Evolutionary conservation across 331 rosid species (phyloP).

Genomic region (Quercus tomentella): DNA sequence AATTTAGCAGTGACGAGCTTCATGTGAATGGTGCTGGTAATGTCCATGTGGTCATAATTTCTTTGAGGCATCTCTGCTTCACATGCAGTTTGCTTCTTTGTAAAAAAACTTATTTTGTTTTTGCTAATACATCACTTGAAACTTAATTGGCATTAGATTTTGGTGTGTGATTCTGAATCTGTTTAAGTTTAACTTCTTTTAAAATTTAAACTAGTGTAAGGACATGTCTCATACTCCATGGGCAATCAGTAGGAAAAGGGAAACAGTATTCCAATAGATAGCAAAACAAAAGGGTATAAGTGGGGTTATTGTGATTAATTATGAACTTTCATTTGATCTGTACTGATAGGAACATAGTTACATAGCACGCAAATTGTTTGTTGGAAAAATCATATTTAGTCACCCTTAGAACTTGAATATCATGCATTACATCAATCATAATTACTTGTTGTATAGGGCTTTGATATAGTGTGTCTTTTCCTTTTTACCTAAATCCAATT

Average conservation of each 20-base stretch:
- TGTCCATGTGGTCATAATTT: conserved; percentile 27
- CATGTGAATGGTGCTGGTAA: conserved; percentile 48
- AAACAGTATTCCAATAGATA: neutral
- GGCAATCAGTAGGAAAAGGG: neutral
- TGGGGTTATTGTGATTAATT: too few relatives aligned
- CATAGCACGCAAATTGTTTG: too few relatives aligned
- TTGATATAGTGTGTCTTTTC: too few relatives aligned
- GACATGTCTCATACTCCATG: neutral
- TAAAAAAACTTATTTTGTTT: conserved; percentile 5
- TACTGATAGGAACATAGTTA: too few relatives aligned
- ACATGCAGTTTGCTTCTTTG: conserved; percentile 32
- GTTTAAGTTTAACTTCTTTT: neutral
- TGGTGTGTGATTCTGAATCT: neutral
- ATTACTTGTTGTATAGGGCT: too few relatives aligned
- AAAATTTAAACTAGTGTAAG: neutral
- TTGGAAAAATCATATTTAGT: too few relatives aligned
- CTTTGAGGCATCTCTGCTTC: conserved; percentile 31
- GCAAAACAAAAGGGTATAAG: too few relatives aligned
- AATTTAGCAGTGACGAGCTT: conserved; percentile 69
- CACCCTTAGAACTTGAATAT: too few relatives aligned
- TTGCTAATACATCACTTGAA: neutral
- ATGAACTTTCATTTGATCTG: too few relatives aligned
- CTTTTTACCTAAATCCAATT: neutral
- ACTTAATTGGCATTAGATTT: neutral
- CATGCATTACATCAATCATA: too few relatives aligned